Evolutionary conservation across 352 stramenopile genomes (phyloP).

Genomic region (Plasmopara viticola): DNA sequence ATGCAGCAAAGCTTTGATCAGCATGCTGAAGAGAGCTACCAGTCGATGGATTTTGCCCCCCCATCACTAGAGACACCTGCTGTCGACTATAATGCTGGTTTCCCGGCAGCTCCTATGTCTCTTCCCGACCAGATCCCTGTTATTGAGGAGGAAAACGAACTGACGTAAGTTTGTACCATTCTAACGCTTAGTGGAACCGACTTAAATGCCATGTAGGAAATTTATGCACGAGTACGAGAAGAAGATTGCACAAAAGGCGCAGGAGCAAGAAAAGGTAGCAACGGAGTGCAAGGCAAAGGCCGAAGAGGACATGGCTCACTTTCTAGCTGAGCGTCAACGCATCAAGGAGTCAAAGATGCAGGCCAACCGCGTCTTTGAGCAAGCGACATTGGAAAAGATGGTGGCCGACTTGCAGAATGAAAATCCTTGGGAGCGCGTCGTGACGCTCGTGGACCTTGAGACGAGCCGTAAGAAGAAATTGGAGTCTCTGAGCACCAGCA

Average conservation of each 20-base stretch:
- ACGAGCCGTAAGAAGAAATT: slow-evolving; percentile 67
- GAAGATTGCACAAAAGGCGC: slow-evolving; percentile 56
- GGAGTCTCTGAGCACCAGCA: slow-evolving; percentile 41
- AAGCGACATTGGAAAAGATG: slow-evolving; percentile 92
- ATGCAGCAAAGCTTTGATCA: slow-evolving; percentile 9
- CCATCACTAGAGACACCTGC: slow-evolving; percentile 11
- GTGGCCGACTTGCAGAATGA: slow-evolving; percentile 91
- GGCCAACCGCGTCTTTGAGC: slow-evolving; percentile 90
- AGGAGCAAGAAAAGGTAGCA: slow-evolving; percentile 69
- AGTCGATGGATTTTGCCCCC: slow-evolving; percentile 20
- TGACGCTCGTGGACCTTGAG: slow-evolving; percentile 91
- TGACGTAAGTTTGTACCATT: slow-evolving; percentile 40
- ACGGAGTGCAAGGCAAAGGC: slow-evolving; percentile 69
- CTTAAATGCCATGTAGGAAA: slow-evolving; percentile 28
- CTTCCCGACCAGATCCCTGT: slow-evolving; percentile 33
- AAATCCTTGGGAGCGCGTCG: slow-evolving; percentile 91
- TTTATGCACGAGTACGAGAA: slow-evolving; percentile 71
- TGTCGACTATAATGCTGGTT: slow-evolving; percentile 13
- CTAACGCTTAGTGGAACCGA: neutral
- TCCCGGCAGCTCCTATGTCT: slow-evolving; percentile 16
- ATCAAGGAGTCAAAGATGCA: slow-evolving; percentile 89
- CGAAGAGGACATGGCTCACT: slow-evolving; percentile 65
- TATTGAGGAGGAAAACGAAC: slow-evolving; percentile 64
- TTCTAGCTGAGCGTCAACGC: slow-evolving; percentile 75
- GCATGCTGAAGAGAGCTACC: slow-evolving; percentile 17